Conservation (phyloP, 2,329 filamentous ascomycete genomes). For the Leptosphaerulina australis region DNA sequence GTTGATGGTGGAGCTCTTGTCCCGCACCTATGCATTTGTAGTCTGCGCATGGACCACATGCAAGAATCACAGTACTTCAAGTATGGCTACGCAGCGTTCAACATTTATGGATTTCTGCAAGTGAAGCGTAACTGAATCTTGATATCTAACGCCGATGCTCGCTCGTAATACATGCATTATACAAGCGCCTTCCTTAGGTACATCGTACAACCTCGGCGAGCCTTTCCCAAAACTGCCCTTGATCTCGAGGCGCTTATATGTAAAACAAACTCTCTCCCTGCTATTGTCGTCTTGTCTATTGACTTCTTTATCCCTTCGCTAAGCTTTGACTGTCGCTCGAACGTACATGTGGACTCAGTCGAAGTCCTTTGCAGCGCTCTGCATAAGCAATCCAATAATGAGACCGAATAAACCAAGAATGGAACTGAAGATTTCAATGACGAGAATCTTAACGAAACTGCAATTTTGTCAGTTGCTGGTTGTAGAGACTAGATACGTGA, state of each 20-base stretch:
- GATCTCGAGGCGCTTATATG: slow-evolving; percentile 16
- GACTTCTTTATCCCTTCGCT: neutral
- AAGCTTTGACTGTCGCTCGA: neutral
- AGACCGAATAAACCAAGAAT: slow-evolving; percentile 95
- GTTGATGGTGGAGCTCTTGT: slow-evolving; percentile 30
- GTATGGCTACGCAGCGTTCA: slow-evolving; percentile 4
- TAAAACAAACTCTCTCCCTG: slow-evolving; percentile 10
- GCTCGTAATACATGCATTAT: slow-evolving; percentile 49
- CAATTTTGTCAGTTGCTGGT: slow-evolving; percentile 9
- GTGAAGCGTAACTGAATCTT: slow-evolving; percentile 18
- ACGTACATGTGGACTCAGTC: too few relatives aligned
- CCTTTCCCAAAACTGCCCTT: slow-evolving; percentile 3
- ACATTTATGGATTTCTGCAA: neutral
- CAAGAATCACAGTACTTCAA: slow-evolving; percentile 9
- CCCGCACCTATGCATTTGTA: slow-evolving; percentile 20
- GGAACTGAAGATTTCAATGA: slow-evolving; percentile 99
- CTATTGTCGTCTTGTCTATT: neutral
- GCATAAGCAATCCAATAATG: slow-evolving; percentile 89
- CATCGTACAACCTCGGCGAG: slow-evolving; percentile 32
- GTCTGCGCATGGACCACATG: slow-evolving; percentile 30
- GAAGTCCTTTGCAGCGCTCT: slow-evolving; percentile 82
- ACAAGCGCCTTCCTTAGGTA: slow-evolving; percentile 43
- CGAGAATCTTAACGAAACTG: slow-evolving; percentile 97
- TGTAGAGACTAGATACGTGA: neutral
- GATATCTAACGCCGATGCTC: slow-evolving; percentile 36